Evolutionary conservation across 2,329 filamentous ascomycete genomes (phyloP).

Genomic region (Simplicillium sp.): DNA sequence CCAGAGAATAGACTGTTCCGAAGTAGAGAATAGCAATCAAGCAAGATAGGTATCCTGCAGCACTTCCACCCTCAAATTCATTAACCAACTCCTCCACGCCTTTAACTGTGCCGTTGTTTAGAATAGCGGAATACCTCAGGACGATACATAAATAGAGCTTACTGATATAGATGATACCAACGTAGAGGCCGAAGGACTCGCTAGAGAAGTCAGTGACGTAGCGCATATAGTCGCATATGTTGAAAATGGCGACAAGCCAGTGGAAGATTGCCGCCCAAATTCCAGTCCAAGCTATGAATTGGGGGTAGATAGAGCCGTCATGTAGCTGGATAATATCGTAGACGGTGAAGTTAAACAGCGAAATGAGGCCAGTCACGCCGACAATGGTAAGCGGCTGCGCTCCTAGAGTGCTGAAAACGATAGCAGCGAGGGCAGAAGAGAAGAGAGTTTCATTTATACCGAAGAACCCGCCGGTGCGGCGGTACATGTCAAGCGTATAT

Average conservation of each 20-base stretch:
- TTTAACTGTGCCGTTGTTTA: constrained; percentile 48
- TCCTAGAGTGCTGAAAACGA: constrained; percentile 41
- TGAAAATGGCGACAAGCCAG: constrained; percentile 42
- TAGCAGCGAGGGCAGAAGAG: constrained; percentile 42
- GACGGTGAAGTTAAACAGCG: constrained; percentile 49
- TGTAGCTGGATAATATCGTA: constrained; percentile 44
- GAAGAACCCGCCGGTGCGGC: constrained; percentile 42
- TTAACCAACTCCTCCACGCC: too few species aligned
- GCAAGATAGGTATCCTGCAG: too few species aligned
- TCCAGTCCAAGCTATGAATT: constrained; percentile 45
- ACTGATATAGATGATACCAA: constrained; percentile 46
- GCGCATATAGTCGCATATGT: constrained; percentile 47
- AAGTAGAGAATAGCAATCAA: too few species aligned
- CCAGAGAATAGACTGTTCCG: too few species aligned
- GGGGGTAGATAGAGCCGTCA: constrained; percentile 38
- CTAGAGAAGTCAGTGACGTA: constrained; percentile 48
- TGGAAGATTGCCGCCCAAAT: constrained; percentile 50
- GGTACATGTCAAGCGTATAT: constrained; percentile 48
- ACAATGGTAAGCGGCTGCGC: constrained; percentile 48
- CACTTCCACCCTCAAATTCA: too few species aligned
- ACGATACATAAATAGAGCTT: constrained; percentile 40
- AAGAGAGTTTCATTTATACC: constrained; percentile 48
- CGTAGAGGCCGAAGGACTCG: constrained; percentile 43
- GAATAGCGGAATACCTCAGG: constrained; percentile 42
- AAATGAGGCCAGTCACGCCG: constrained; percentile 45